Evolutionary conservation across 768 basidiomycete genomes (phyloP), one percentile per base, ranked within the genome.

Genomic region (Mycena latifolia): DNA sequence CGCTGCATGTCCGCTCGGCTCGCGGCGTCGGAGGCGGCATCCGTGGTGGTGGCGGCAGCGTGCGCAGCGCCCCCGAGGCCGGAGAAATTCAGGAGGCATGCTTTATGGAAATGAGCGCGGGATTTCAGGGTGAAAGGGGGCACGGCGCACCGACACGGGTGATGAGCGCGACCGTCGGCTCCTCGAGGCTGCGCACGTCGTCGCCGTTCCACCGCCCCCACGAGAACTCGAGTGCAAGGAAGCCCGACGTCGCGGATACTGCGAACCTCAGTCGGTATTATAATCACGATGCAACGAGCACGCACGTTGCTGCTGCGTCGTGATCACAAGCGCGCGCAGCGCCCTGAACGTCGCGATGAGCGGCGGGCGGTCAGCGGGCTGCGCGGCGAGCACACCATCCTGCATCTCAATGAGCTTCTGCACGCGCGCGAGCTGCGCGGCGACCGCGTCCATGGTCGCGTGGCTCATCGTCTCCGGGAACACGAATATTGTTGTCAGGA

Each of bases 391-490:
- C 20, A 72, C 71, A 15, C 54, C 72, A 15, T 79, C 77, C 61
- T 82, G 81, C 37, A 77, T 65, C 12, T 73, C 73, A 1, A 83
- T 55, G 11, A 82, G 61, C 24, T 52, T 37, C 56, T 75, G 69
- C 7, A 80, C 48, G 28, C 76, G 71, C 22, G 71, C 69, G 2
- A 82, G 70, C 35, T 81, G 76, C 15, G 58, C 72, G 5, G 74
- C 71, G n/a, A 76, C 60, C 12, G 68, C 73, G 22, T 67, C 71
- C 48, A 85, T 73, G 39, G 76, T 76, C 5, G 77, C 70, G 59
- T 85, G 83, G 61, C 84, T 81, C 55, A 87, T 75, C 0, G 85
- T 81, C 68, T 85, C 81, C 9, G 88, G 88, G 73, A 88, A 89
- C 55, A 88, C 75, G 57, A 87, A 71, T 10, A 84, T 56, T 12